Evolutionary conservation across 352 stramenopile genomes (phyloP), one percentile per base, ranked within the genome.

Genomic region (Phytopythium chamaehyphon): DNA sequence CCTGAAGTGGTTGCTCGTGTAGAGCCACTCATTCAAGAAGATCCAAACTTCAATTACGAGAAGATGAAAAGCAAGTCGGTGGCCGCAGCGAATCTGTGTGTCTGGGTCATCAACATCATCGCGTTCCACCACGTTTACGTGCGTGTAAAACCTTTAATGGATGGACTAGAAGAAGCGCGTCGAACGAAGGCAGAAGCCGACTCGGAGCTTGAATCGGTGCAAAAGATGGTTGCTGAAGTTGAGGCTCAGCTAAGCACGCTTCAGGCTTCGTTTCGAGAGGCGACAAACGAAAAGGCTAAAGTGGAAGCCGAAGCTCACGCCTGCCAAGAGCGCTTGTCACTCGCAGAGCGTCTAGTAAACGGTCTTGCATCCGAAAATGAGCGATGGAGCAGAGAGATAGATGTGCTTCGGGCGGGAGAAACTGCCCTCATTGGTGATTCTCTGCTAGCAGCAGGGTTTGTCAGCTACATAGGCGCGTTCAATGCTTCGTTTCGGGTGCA

Each of bases 61-160:
- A 96, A 96, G 61, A 97, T 98, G 89, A 96, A 96, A 58, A 87
- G 73, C 50, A 97, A 97, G 60, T 96, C 85, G 0, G 59, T 92
- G 2, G 90, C 91, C 14, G 91, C 91, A 0, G 90, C 90, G 0
- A 97, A 97, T 40, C 59, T 98, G 14, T 97, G 86, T 49, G 86
- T 95, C 28, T 98, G 91, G 91, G 90, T 97, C 15, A 69, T 97
- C 54, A 98, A 97, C 59, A 98, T 96, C 54, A 87, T 97, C 16
- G 75, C 76, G 9, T 97, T 94, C 54, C 89, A 97, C 51, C 75
- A 95, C 57, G 90, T 97, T 18, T 97, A 96, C 48, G 87, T 95
- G 14, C 90, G 91, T n/a, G 89, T 97, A 1, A 97, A 97, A 56
- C 91, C 91, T 11, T 69, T 97, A n/a, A 97, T 97, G 88, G 89